Percentiles rank a stretch among this genome's conserved stretches.
Conservation (phyloP, 2,329 filamentous ascomycete genomes). For the Sarocladium brachiariae region DNA sequence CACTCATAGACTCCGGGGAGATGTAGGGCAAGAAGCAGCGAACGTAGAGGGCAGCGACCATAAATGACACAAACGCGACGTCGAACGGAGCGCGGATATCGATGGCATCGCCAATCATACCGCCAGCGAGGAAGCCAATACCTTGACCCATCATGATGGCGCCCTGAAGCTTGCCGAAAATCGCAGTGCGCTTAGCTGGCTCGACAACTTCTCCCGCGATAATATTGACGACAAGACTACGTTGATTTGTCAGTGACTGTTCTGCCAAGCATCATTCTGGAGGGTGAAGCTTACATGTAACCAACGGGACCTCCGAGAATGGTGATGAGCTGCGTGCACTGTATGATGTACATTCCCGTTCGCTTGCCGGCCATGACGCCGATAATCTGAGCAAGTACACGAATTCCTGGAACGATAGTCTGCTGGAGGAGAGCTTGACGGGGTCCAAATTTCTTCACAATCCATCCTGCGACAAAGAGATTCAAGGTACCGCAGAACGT, state of each 20-base stretch:
- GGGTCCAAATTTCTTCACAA: constrained; percentile 59
- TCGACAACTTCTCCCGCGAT: constrained; percentile 60
- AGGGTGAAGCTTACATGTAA: constrained; percentile 42
- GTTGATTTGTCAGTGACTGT: constrained; percentile 6
- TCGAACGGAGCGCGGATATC: constrained; percentile 60
- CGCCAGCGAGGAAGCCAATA: constrained; percentile 55
- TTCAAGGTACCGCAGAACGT: constrained; percentile 60
- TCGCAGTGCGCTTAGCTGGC: constrained; percentile 52
- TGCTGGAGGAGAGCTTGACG: constrained; percentile 56
- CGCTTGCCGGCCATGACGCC: constrained; percentile 56
- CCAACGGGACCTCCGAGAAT: constrained; percentile 62
- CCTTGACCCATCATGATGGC: constrained; percentile 61
- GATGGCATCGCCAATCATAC: constrained; percentile 55
- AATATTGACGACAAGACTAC: constrained; percentile 56
- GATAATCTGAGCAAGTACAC: constrained; percentile 56
- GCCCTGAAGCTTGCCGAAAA: constrained; percentile 60
- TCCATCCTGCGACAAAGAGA: constrained; percentile 60
- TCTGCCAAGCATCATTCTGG: not conserved
- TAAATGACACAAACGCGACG: constrained; percentile 52
- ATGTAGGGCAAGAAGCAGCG: constrained; percentile 42
- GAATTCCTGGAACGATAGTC: constrained; percentile 56
- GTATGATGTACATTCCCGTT: constrained; percentile 60
- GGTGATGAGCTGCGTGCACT: constrained; percentile 60
- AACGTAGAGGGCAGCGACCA: constrained; percentile 35
- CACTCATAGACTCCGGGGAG: constrained; percentile 31